Evolutionary conservation across 805 yeast species (phyloP).

Genomic region (Candida multigemmis): DNA sequence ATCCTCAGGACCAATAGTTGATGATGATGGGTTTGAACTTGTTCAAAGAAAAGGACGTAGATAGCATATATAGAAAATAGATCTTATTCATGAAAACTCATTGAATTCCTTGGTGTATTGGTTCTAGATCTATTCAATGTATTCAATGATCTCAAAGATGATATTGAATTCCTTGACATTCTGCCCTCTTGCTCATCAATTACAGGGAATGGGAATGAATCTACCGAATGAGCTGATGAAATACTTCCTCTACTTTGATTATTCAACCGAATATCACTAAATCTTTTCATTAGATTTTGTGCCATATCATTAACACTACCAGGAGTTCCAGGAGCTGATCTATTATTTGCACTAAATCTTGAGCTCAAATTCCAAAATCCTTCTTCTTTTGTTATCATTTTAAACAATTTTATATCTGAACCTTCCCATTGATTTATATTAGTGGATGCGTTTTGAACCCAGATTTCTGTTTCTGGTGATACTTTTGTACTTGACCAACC

Average conservation of each 20-base stretch:
- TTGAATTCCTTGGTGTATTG: slow-evolving; percentile 26
- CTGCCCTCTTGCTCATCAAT: slow-evolving; percentile 1
- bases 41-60: slow-evolving; percentile 63
- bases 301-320: slow-evolving; percentile 41
- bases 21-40: slow-evolving; percentile 91
- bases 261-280: slow-evolving; percentile 33
- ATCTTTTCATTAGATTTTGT: slow-evolving; percentile 36
- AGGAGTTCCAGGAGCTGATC: slow-evolving; percentile 18
- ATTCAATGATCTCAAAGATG: slow-evolving; percentile 31
- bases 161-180: slow-evolving; percentile 17
- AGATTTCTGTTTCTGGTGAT: slow-evolving; percentile 7
- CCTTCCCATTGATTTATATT: slow-evolving; percentile 44
- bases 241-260: slow-evolving; percentile 17
- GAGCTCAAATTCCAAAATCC: slow-evolving; percentile 4
- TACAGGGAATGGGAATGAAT: slow-evolving; percentile 1
- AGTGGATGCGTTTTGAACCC: slow-evolving; percentile 19
- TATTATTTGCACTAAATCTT: slow-evolving; percentile 3
- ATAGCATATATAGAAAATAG: slow-evolving; percentile 6
- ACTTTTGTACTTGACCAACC: slow-evolving; percentile 7
- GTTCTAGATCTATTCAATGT: slow-evolving; percentile 27
- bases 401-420: slow-evolving; percentile 1
- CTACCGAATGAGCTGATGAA: neutral
- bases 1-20: slow-evolving; percentile 57
- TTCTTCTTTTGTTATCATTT: neutral
- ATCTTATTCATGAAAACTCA: slow-evolving; percentile 10